Percentiles rank a stretch among this genome's conserved stretches.
These are phyloP conservation scores for Petrea volubilis DNA, from an alignment of 257 asterid species.

Conservation along the genomic window DNA sequence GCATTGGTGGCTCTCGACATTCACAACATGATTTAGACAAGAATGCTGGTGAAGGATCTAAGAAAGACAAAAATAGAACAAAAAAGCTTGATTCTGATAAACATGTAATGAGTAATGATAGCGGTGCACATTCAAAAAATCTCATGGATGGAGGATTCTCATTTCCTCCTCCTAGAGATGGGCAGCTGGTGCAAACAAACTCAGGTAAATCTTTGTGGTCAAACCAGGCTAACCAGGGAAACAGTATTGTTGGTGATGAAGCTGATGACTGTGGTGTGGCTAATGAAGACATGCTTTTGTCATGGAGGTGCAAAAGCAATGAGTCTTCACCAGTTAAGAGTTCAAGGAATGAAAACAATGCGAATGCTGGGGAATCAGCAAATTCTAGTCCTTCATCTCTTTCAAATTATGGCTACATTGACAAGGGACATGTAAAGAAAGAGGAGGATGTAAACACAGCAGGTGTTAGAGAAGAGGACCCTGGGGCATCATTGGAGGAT, in stretches of 20 bases:
- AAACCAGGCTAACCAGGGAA: conserved; percentile 64
- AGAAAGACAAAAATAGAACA: conserved; percentile 43
- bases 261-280: conserved; percentile 48
- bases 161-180: conserved; percentile 90
- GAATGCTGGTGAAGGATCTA: conserved; percentile 43
- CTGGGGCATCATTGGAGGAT: conserved; percentile 70
- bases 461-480: conserved; percentile 61
- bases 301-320: conserved; percentile 74
- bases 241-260: conserved; percentile 48
- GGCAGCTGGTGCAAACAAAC: conserved; percentile 55
- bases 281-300: conserved; percentile 64
- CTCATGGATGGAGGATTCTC: conserved; percentile 78
- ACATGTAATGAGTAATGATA: conserved; percentile 44
- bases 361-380: conserved; percentile 55
- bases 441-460: conserved; percentile 45
- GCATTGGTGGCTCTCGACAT: conserved; percentile 45
- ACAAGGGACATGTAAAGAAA: conserved; percentile 51
- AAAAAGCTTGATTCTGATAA: conserved; percentile 52
- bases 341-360: conserved; percentile 63
- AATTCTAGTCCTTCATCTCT: conserved; percentile 85
- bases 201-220: conserved; percentile 68
- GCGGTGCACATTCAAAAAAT: conserved; percentile 42
- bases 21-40: conserved; percentile 47
- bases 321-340: conserved; percentile 70
- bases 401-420: conserved; percentile 72